A percentile compares a stretch with the other conserved stretches of the same genome.
Evolutionary conservation across 768 basidiomycete genomes (phyloP).

Genomic region (Russula olivacea): DNA sequence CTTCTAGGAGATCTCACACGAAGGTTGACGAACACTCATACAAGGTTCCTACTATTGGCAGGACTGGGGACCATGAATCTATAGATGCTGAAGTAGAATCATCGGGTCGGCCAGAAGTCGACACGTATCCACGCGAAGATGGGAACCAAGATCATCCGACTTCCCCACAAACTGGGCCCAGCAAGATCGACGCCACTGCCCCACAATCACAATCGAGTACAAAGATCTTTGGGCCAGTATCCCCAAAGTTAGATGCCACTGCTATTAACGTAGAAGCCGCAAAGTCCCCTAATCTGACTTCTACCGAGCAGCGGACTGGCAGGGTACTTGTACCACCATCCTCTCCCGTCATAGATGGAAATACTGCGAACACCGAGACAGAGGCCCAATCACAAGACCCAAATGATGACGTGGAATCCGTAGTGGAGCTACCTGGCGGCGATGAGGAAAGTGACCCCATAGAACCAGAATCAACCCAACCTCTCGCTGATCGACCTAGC

Average conservation of each 20-base stretch:
- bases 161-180: not conserved
- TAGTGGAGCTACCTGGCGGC: not conserved
- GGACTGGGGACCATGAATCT: not conserved
- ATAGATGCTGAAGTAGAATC: not conserved
- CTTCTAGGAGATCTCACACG: not conserved
- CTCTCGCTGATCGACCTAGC: not conserved
- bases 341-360: slow-evolving; percentile 6
- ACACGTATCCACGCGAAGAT: not conserved
- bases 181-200: not conserved
- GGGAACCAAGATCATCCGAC: not conserved
- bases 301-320: not conserved
- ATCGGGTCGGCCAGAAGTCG: not conserved
- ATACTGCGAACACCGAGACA: not conserved
- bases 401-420: slow-evolving; percentile 20
- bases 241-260: slow-evolving; percentile 10
- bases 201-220: not conserved
- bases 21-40: slow-evolving; percentile 1
- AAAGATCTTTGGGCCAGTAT: not conserved
- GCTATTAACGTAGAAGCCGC: slow-evolving; percentile 11
- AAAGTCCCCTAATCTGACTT: not conserved
- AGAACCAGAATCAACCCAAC: slow-evolving; percentile 13
- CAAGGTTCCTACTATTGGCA: not conserved
- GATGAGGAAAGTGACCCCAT: slow-evolving; percentile 22
- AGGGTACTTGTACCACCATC: slow-evolving; percentile 19
- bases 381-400: slow-evolving; percentile 5